Conservation (phyloP, 106 monocot genomes). For the Dioscorea alata region DNA sequence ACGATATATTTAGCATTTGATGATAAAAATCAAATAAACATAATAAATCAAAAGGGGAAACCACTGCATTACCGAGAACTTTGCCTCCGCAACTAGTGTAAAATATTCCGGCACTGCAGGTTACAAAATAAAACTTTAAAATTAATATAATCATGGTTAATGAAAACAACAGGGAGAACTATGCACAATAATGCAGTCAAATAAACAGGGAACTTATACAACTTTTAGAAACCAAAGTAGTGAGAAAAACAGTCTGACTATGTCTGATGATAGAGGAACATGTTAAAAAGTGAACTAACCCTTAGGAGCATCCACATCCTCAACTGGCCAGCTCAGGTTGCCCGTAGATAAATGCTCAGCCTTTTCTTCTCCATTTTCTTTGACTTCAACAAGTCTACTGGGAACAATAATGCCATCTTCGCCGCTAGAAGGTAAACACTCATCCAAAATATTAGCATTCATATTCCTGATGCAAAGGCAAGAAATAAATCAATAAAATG, state of each 20-base stretch:
- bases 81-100: conserved; percentile 67
- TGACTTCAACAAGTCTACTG: conserved; percentile 20
- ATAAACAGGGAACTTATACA: background rate
- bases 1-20: conserved; percentile 9
- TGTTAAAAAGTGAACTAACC: conserved; percentile 29
- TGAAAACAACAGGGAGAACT: background rate
- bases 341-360: conserved; percentile 9
- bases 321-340: conserved; percentile 35
- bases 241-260: background rate
- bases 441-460: conserved; percentile 13
- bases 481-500: conserved; percentile 3
- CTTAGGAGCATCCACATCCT: conserved; percentile 79
- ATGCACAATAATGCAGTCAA: no score
- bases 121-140: background rate
- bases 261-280: no score
- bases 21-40: background rate
- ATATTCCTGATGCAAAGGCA: conserved; percentile 16
- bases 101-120: conserved; percentile 69
- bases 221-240: background rate
- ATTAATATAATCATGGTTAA: background rate
- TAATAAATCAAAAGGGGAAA: conserved; percentile 3
- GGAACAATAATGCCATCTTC: conserved; percentile 19
- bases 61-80: conserved; percentile 50
- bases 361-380: conserved; percentile 45
- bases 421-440: conserved; percentile 18